Evolutionary conservation across 371 early-diverging fungal genomes (phyloP), one percentile per base, ranked within the genome.

Genomic region (Mortierella polycephala): DNA sequence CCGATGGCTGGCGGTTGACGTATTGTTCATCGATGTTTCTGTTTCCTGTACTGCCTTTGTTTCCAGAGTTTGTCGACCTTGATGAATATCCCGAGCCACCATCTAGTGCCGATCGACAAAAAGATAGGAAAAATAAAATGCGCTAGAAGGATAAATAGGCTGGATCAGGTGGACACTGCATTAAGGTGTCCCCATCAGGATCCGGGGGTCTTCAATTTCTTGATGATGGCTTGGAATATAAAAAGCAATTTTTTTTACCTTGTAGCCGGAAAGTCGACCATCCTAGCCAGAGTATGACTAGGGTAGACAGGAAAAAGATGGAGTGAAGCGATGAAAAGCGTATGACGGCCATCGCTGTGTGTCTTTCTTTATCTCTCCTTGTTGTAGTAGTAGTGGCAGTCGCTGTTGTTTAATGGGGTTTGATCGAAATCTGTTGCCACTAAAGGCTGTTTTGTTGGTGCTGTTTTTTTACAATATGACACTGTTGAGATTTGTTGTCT

Each of bases 241-340:
- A 30, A 30, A 30, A 30, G 4, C 30, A 30, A 30, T 30, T 30
- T 30, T 30, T n/a, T 37, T 54, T 64, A 74, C 75, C 65, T 57
- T 69, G 57, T 69, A 74, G 51, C 60, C 75, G 59, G 46, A 74
- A 53, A 58, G 51, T 74, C 2, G 75, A 64, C 64, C 65, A 74
- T 23, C 51, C 64, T 20, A 74, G 61, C 69, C 64, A 74, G 41
- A 74, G 45, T 64, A 74, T 56, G 61, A 69, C 75, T n/a, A 74
- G 37, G 14, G 53, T 57, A 12, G 75, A 68, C 21, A 74, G 57
- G 30, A 59, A 60, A 61, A 74, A 57, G 75, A 74, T 64, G 39
- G 65, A 64, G 52, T 74, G 69, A 21, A 74, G 69, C 40, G 69
- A 69, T 10, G 75, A 69, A 58, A 74, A 69, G 57, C 75, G 69